phyloP scores from a whole-genome alignment of 1,284 basidiomycete species.

The Grifola frondosa region DNA sequence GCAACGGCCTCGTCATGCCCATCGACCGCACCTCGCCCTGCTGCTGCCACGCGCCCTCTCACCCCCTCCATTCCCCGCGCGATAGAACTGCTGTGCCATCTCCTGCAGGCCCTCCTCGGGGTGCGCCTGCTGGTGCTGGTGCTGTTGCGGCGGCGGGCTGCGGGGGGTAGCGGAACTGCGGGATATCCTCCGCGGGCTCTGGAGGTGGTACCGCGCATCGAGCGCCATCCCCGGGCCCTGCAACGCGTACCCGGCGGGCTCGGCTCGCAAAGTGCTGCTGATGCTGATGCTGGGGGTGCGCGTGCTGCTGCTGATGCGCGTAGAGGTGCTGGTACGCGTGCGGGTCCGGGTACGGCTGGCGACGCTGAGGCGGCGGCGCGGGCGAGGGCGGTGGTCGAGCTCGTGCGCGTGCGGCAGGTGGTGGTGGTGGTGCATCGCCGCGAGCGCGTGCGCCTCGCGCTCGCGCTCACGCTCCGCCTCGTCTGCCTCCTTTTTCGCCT shows the following conservation, averaged over 20 bases:
- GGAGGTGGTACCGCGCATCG: conserved; percentile 18
- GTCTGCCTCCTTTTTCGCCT: conserved; percentile 79
- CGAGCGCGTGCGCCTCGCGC: conserved; percentile 14
- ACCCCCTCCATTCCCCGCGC: too few relatives aligned
- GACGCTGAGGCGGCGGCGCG: conserved; percentile 18
- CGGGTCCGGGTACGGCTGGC: conserved; percentile 21
- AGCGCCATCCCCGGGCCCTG: conserved; percentile 16
- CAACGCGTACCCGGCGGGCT: conserved; percentile 14
- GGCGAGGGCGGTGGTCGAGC: conserved; percentile 18
- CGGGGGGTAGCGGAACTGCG: conserved; percentile 11
- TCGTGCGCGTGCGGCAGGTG: conserved; percentile 13
- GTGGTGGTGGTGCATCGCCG: conserved; percentile 15
- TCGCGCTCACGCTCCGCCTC: conserved; percentile 29
- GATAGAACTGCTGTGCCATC: background rate
- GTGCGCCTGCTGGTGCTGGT: conserved; percentile 7
- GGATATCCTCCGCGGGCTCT: conserved; percentile 18
- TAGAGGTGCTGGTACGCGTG: conserved; percentile 14
- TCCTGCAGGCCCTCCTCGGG: conserved; percentile 8
- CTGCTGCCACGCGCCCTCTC: background rate
- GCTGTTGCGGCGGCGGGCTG: too few relatives aligned
- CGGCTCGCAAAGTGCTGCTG: background rate
- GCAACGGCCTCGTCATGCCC: conserved; percentile 11
- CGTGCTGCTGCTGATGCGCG: too few relatives aligned
- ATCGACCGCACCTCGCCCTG: conserved; percentile 15
- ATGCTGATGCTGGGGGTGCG: conserved; percentile 7